Base-by-base conservation (phyloP, 2,329 filamentous ascomycete genomes). In the Aspergillus neotritici region DNA sequence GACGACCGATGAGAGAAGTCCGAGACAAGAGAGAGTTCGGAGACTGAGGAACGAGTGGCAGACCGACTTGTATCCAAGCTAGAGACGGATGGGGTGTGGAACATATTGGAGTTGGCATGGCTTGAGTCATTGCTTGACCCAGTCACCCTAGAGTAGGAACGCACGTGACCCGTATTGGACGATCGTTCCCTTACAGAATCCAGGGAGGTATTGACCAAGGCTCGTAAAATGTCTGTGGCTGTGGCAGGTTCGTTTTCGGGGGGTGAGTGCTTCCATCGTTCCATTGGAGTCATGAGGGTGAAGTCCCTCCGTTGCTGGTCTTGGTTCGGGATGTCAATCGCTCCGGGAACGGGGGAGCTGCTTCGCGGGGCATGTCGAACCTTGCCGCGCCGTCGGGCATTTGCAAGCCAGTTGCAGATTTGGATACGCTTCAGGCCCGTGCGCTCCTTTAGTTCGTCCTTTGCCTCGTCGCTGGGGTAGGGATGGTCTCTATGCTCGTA, bases 391-490 rank as follows among this genome's bases (percentile, higher is more conserved):
- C 89, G 80, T 34, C 89, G 82, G 44, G 88, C 88, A 65, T 95
- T 95, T 46, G 89, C 89, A 36, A 95, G 79, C 89, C 89, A 95
- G 62, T 94, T 94, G 9, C 83, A 84, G 55, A 95, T 91, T 60
- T 96, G 90, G 11, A 77, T 84, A 56, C 87, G 81, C 62, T 81
- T 89, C 32, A 96, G 74, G 6, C 88, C 87, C 1, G 89, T 95
- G 55, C 85, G 78, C 36, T 78, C 76, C 64, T 88, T 84, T 17
- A 96, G 73, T 49, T 80, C 77, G 52, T 89, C 85, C 59, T 91
- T 94, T 61, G 95, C 87, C 46, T 88, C 82, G 34, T 94, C 88
- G 29, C 81, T 90, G 4, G 90, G 89, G 61, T 95, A 96, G 0
- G 89, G 90, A 55, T 94, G 86, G 40, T 85, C 78, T 57, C 79